Conservation (phyloP, 2,329 filamentous ascomycete genomes). For the Niveomyces coronatus region DNA sequence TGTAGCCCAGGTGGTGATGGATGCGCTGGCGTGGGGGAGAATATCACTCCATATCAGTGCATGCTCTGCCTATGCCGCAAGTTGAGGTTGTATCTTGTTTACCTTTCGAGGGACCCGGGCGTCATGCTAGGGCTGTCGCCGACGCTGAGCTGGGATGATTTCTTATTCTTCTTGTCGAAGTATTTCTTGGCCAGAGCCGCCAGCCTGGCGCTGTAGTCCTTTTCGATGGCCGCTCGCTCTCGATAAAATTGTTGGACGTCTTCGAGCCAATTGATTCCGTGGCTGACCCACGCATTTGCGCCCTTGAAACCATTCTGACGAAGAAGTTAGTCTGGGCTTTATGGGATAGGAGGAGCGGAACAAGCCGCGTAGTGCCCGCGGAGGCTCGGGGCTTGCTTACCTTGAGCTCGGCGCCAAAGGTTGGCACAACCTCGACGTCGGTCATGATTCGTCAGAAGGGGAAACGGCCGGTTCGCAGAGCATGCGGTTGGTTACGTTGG, state of each 20-base stretch:
- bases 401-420: constrained; percentile 92
- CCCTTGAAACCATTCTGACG: constrained; percentile 88
- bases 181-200: constrained; percentile 87
- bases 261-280: constrained; percentile 89
- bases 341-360: no score
- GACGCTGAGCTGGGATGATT: constrained; percentile 77
- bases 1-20: constrained; percentile 92
- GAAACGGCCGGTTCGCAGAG: no score
- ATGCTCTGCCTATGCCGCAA: not conserved
- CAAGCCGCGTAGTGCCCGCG: constrained; percentile 14
- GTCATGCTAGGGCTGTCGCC: constrained; percentile 90
- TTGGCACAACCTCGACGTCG: constrained; percentile 71
- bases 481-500: no score
- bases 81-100: constrained; percentile 10
- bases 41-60: not conserved
- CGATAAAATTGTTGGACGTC: constrained; percentile 97
- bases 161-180: constrained; percentile 92
- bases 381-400: constrained; percentile 33
- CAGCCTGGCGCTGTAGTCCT: constrained; percentile 89
- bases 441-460: no score
- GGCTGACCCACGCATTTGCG: constrained; percentile 81
- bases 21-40: constrained; percentile 49
- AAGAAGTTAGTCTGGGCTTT: constrained; percentile 9
- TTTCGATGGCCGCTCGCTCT: constrained; percentile 87
- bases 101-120: constrained; percentile 88